These are phyloP conservation scores for Tagetes patula DNA, from an alignment of 129 eudicot genomes.

Conservation along the genomic window DNA sequence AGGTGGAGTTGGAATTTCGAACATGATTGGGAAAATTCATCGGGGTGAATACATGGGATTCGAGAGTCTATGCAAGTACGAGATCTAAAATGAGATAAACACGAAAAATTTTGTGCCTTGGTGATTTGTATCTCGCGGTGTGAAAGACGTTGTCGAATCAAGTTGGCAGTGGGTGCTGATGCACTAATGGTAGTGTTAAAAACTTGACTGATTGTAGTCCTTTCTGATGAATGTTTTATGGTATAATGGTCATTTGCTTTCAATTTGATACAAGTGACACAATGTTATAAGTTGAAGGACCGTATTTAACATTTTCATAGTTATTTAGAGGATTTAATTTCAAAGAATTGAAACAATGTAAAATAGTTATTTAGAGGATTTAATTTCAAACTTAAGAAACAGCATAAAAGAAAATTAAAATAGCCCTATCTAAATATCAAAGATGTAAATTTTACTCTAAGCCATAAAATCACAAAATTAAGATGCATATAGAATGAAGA, in stretches of 20 bases:
- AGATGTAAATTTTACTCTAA: no score
- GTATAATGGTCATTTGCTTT: conserved; percentile 1
- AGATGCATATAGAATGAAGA: no score
- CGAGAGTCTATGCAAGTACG: conserved; percentile 84
- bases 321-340: not conserved
- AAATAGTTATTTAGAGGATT: no score
- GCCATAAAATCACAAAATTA: no score
- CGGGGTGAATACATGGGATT: conserved; percentile 89
- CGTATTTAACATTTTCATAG: not conserved
- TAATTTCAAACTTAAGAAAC: no score
- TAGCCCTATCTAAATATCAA: no score
- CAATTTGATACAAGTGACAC: not conserved
- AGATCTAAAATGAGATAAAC: conserved; percentile 26
- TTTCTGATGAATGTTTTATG: conserved; percentile 5
- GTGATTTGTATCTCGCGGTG: conserved; percentile 9
- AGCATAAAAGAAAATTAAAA: no score
- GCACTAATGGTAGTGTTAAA: not conserved
- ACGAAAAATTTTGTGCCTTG: not conserved
- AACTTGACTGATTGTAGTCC: not conserved
- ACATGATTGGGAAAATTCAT: conserved; percentile 75
- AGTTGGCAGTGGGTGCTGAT: not conserved
- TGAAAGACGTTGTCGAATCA: not conserved
- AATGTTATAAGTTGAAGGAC: not conserved
- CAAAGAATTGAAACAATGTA: no score
- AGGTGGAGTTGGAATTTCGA: conserved; percentile 96